Evolutionary conservation across 2,329 filamentous ascomycete species (phyloP).

Genomic region (Phialophora verrucosa): DNA sequence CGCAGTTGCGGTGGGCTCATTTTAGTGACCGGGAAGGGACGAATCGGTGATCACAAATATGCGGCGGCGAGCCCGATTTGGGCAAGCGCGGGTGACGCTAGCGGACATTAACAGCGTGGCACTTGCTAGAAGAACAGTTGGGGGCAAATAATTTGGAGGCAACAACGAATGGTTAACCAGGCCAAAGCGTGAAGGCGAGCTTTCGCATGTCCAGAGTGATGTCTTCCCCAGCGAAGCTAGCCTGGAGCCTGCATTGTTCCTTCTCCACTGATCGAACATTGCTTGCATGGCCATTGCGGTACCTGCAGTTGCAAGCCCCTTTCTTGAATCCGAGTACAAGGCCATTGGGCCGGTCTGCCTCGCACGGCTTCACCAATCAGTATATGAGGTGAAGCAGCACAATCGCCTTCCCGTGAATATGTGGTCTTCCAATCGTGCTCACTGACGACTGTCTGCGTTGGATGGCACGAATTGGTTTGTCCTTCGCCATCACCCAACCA

Average conservation of each 20-base stretch:
- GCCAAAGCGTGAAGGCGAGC: not conserved
- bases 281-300: constrained; percentile 16
- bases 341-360: not conserved
- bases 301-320: constrained; percentile 7
- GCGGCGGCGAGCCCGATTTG: constrained; percentile 19
- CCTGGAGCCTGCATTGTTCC: constrained; percentile 7
- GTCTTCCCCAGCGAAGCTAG: constrained; percentile 16
- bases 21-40: constrained; percentile 31
- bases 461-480: not conserved
- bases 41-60: constrained; percentile 21
- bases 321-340: not conserved
- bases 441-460: not conserved
- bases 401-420: not conserved
- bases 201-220: constrained; percentile 15
- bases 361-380: not conserved
- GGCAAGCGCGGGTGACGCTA: constrained; percentile 20
- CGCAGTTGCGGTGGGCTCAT: constrained; percentile 32
- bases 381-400: not conserved
- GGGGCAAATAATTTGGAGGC: constrained; percentile 8
- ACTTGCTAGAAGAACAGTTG: not conserved
- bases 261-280: constrained; percentile 16
- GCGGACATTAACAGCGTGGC: constrained; percentile 19
- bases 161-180: not conserved
- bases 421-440: not conserved
- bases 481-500: not conserved